Evolutionary conservation across 1,284 basidiomycete species (phyloP), one percentile per base, ranked within the genome.

Genomic region (Cutaneotrichosporon sp.): DNA sequence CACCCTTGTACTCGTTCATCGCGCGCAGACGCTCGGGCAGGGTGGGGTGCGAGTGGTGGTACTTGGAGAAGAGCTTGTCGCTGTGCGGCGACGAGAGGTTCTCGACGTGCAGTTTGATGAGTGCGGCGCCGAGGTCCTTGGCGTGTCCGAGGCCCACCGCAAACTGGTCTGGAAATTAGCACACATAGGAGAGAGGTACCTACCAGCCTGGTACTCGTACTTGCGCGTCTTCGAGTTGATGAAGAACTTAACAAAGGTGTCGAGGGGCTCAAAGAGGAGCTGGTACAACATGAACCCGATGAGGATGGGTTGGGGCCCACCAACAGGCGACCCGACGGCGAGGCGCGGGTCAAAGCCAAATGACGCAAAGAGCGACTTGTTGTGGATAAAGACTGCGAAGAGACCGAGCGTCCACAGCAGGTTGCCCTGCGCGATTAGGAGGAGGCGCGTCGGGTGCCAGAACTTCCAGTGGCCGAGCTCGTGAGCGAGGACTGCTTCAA

Each of bases 381-480:
- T 92, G 70, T 89, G 87, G 70, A 97, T 86, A 85, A 97, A 97
- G 2, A 95, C 88, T 9, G 91, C 90, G 86, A 97, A 97, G 68
- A 92, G 83, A 7, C 88, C 87, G 64, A 98, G 87, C 71, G 93
- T 91, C 68, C 89, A 84, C 78, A 94, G 89, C 66, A 95, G 86
- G 82, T 97, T 92, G 55, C 90, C 65, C 74, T 98, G 93, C 30
- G 90, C 90, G 67, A 96, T 85, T 57, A 87, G 81, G 76, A 99
- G 86, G 69, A 98, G 86, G 78, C 96, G 92, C 66, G 89, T 88
- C 0, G 93, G 92, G 82, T 99, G 95, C 69, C 88, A 84, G 81
- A 87, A 87, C 73, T 90, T 90, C 93, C 93, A 97, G 81, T 97
- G 94, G 0, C 96, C 96, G 26, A 98, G 89, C 78, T 98, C 96